Base-by-base conservation (phyloP, 2,329 filamentous ascomycete genomes). In the Taxawa tesnikishii region DNA sequence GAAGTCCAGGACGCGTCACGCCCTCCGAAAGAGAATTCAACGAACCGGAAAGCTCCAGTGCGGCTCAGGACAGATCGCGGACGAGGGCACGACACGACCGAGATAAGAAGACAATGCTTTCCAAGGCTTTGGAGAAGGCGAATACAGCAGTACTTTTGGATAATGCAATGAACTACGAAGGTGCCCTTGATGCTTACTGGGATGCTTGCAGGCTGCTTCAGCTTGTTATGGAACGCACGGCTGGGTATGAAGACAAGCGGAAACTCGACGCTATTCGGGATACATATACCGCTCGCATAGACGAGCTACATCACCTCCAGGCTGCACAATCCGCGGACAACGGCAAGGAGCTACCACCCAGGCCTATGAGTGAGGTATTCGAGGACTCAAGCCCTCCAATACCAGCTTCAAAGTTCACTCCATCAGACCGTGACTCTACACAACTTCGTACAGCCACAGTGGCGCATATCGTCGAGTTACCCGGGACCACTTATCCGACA, bases 121-220 rank as follows among this genome's bases (percentile, higher is more conserved):
- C 88, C n/a, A 83, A 82, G 46, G 90, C 90, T 1, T 63, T 98
- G 33, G 81, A 93, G 52, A 94, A 94, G 59, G 90, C 90, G 30
- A 94, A 98, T 50, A 88, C 83, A 9, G 90, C 90, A 14, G 90
- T 98, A 15, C 72, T 94, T 43, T 71, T 98, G 25, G 90, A 98
- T 59, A 96, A 94, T 69, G 85, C 84, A 10, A 83, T 90, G 48
- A 94, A 96, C 50, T 88, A 90, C 41, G 83, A 88, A 53, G 85
- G 83, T 25, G 90, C 90, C 12, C 78, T 92, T 51, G 75, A 84
- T 47, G 85, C 88, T 10, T 98, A 98, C 53, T 68, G 73, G 8
- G 90, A 98, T 58, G 90, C 92, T 4, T 98, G 90, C 51, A 73
- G 78, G 34, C 65, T 98, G 37, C 62, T 98, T 33, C 79, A 88